These are phyloP conservation scores for Naumovozyma dairenensis DNA, from an alignment of 805 yeast species.

Conservation along the genomic window DNA sequence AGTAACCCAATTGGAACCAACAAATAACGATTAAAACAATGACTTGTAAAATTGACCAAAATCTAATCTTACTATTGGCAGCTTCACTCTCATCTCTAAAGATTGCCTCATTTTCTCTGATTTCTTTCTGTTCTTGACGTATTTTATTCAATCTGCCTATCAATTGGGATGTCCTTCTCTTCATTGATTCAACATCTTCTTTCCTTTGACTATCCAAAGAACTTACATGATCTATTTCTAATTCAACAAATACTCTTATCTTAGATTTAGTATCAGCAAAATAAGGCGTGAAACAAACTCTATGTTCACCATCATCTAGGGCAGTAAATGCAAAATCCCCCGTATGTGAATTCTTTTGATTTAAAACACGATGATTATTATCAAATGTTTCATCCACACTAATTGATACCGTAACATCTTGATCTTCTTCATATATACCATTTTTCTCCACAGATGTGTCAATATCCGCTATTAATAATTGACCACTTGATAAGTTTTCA, in stretches of 20 bases:
- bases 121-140: constrained; percentile 52
- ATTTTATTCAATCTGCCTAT: constrained; percentile 49
- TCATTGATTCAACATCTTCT: constrained; percentile 42
- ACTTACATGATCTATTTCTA: constrained; percentile 58
- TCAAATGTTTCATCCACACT: constrained; percentile 59
- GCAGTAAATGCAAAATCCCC: constrained; percentile 78
- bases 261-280: constrained; percentile 32
- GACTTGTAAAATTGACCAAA: constrained; percentile 68
- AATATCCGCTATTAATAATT: constrained; percentile 73
- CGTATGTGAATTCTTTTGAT: constrained; percentile 48
- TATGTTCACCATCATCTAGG: constrained; percentile 75
- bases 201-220: constrained; percentile 53
- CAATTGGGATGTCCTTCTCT: constrained; percentile 46
- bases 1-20: constrained; percentile 63
- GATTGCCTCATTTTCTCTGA: constrained; percentile 57
- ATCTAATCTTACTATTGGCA: constrained; percentile 62
- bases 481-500: constrained; percentile 66
- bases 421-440: constrained; percentile 43
- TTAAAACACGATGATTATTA: constrained; percentile 65
- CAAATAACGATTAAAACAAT: constrained; percentile 60
- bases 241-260: constrained; percentile 66
- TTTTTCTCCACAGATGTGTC: constrained; percentile 48
- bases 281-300: constrained; percentile 61
- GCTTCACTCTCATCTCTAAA: constrained; percentile 73
- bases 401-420: constrained; percentile 42